phyloP scores from a whole-genome alignment of 768 basidiomycete species.

The Pisolithus marmoratus region DNA sequence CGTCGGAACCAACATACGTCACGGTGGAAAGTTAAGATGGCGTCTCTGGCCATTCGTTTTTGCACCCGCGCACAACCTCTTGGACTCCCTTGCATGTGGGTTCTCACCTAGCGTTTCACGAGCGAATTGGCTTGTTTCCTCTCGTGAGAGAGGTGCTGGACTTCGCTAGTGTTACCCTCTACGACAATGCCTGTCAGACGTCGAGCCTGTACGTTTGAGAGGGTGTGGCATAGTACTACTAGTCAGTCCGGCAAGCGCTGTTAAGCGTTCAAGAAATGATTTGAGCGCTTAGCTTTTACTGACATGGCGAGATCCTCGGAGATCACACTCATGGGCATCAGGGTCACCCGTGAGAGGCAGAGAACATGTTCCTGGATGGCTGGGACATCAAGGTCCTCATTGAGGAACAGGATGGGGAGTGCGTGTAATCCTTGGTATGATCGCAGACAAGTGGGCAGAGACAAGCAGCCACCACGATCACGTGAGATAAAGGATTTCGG shows the following conservation, averaged over 20 bases:
- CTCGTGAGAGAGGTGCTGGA: conserved; percentile 67
- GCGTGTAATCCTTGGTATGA: conserved; percentile 55
- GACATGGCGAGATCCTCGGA: conserved; percentile 10
- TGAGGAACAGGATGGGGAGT: conserved; percentile 72
- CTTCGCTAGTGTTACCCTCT: conserved; percentile 73
- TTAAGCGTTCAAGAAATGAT: too few species aligned
- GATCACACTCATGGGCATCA: not conserved
- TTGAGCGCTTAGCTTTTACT: too few species aligned
- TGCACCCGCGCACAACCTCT: conserved; percentile 63
- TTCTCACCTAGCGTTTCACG: conserved; percentile 67
- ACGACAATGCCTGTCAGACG: conserved; percentile 68
- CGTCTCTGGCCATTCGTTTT: conserved; percentile 57
- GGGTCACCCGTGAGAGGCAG: conserved; percentile 59
- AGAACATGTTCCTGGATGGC: conserved; percentile 67
- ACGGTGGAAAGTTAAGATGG: conserved; percentile 61
- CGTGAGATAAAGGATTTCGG: too few species aligned
- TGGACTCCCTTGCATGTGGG: conserved; percentile 72
- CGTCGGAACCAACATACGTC: conserved; percentile 34
- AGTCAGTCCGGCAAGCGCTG: too few species aligned
- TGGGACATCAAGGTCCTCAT: conserved; percentile 65
- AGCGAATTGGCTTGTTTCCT: conserved; percentile 64
- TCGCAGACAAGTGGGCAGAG: too few species aligned
- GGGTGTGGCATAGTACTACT: not conserved
- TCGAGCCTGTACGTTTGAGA: conserved; percentile 43
- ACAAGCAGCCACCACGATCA: too few species aligned